Evolutionary conservation across 148 eudicot species (phyloP).

Genomic region (Rhododendron vialii): DNA sequence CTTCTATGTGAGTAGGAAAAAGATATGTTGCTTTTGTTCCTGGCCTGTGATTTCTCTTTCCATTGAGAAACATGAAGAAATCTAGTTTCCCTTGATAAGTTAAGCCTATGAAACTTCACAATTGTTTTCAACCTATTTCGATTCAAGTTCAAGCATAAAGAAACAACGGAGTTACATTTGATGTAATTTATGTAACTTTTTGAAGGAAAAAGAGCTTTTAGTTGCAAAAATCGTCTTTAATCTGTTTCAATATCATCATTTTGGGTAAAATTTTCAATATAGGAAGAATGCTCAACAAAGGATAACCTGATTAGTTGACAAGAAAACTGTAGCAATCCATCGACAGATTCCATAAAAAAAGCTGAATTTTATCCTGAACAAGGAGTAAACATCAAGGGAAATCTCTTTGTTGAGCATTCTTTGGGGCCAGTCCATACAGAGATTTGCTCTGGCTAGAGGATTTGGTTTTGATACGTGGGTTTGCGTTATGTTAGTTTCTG

Average conservation of each 20-base stretch:
- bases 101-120: not conserved
- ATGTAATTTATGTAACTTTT: not conserved
- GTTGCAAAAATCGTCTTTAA: not conserved
- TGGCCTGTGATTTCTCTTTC: not conserved
- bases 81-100: not conserved
- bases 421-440: not conserved
- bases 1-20: not conserved
- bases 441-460: not conserved
- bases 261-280: not conserved
- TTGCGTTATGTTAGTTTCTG: not conserved
- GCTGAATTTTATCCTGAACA: not conserved
- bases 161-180: not conserved
- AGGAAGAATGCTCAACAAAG: not conserved
- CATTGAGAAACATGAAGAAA: not conserved
- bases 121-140: not conserved
- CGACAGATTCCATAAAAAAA: not conserved
- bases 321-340: not conserved
- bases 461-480: not conserved
- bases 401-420: not conserved
- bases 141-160: not conserved
- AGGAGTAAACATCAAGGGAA: not conserved
- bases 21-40: not conserved
- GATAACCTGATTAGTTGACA: not conserved
- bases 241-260: not conserved
- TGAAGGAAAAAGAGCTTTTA: not conserved